Evolutionary conservation across 208 protist genomes (phyloP), one percentile per base, ranked within the genome.

Genomic region (Trypanosoma cruzi): DNA sequence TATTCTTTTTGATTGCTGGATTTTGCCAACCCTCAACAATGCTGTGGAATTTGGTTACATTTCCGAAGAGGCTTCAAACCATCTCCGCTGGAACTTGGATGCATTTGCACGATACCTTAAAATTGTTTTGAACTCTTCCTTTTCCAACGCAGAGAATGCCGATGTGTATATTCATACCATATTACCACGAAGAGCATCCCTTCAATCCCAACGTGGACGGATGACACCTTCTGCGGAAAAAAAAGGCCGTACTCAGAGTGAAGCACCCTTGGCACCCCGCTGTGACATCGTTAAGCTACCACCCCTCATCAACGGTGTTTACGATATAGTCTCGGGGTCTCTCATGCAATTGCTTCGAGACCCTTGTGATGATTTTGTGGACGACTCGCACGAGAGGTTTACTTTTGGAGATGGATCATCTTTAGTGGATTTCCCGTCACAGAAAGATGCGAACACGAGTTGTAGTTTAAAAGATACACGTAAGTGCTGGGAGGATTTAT

Each of bases 21-120:
- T 96, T 60, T 71, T 96, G 24, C 89, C 89, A 0, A 69, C 84
- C 18, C 73, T 96, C 40, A 96, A 89, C 76, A 92, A 94, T 64
- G 82, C 84, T 8, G 64, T 89, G 18, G 58, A 73, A 5, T 75
- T 85, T 62, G 91, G 91, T 40, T 90, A 82, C 67, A 61, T 96
- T 22, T 72, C 88, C 2, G 83, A 87, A 32, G 80, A 73, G 66
- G 71, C 85, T 11, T 69, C 88, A 32, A 64, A 88, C 56, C 91
- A 96, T 67, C 84, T 96, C 59, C 86, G 86, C 20, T 94, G 86
- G 84, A 96, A 96, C 74, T 54, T 93, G 42, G 85, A 96, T 59
- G 91, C 91, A 26, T 90, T 96, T 70, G 89, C 84, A 29, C 91
- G 91, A 14, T 96, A 96, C 62, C 70, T 94, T 10, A 96, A 96